phyloP scores from a whole-genome alignment of 345 rosid species.

The Boechera retrofracta region DNA sequence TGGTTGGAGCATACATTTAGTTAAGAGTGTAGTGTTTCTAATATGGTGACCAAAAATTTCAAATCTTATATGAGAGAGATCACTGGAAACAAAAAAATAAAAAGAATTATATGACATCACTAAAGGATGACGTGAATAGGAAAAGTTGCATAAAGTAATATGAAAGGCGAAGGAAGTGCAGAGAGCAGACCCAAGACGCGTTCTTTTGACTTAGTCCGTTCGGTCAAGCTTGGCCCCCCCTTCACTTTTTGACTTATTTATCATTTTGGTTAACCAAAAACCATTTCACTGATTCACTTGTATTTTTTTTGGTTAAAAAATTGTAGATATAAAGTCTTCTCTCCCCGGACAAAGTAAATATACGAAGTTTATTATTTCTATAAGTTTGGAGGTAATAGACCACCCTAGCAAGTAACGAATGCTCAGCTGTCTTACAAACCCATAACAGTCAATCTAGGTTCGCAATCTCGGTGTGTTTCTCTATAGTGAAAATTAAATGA shows the following conservation, averaged over 20 bases:
- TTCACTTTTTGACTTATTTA: too few relatives aligned
- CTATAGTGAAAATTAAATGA: background rate
- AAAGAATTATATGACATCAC: too few relatives aligned
- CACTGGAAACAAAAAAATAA: background rate
- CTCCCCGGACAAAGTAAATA: too few relatives aligned
- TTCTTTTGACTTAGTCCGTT: conserved; percentile 13
- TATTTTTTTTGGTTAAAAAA: too few relatives aligned
- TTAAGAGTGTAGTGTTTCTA: background rate
- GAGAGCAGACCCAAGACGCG: conserved; percentile 22
- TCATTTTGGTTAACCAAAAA: background rate
- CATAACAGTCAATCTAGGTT: background rate
- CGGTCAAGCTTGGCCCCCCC: conserved; percentile 6
- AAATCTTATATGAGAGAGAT: background rate
- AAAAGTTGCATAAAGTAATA: background rate
- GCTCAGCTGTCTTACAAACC: background rate
- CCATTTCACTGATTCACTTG: background rate
- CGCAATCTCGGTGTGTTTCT: background rate
- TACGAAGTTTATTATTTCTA: too few relatives aligned
- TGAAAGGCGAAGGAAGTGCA: too few relatives aligned
- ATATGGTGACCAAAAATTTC: background rate
- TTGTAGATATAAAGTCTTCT: too few relatives aligned
- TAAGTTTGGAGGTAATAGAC: too few relatives aligned
- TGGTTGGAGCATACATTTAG: background rate
- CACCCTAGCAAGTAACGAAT: too few relatives aligned
- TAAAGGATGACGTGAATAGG: conserved; percentile 11